Percentiles rank a stretch among this genome's conserved stretches.
phyloP scores from a whole-genome alignment of 2,329 filamentous ascomycete species.

The Fusarium protoensiforme region DNA sequence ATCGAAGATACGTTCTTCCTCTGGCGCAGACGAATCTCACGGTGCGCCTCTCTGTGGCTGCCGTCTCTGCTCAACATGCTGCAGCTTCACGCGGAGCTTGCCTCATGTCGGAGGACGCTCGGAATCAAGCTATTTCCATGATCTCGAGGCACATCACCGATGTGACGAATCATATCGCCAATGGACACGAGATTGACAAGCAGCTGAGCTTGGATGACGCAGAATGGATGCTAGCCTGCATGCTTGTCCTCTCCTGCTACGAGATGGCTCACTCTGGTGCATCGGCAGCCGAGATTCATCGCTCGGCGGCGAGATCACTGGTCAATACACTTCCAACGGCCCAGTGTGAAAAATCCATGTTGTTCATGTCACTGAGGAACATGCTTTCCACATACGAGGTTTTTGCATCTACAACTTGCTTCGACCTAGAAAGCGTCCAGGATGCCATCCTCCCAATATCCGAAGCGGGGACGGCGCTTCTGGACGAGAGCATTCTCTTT shows the following conservation, averaged over 20 bases:
- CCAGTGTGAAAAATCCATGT: neutral
- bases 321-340: conserved; percentile 4
- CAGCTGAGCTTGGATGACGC: neutral
- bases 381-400: conserved; percentile 23
- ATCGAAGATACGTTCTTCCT: conserved; percentile 1
- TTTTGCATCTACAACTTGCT: conserved; percentile 28
- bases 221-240: conserved; percentile 25
- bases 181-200: neutral
- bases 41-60: conserved; percentile 7
- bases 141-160: neutral
- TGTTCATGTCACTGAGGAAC: conserved; percentile 16
- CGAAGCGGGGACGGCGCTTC: neutral
- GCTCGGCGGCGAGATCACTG: conserved; percentile 10
- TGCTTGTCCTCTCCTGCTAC: conserved; percentile 19
- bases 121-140: neutral
- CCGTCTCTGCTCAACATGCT: conserved; percentile 10
- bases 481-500: conserved; percentile 38
- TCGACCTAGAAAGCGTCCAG: conserved; percentile 36
- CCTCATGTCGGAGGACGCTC: neutral
- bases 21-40: conserved; percentile 5
- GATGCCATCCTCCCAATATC: conserved; percentile 34
- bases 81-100: neutral
- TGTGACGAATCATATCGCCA: neutral
- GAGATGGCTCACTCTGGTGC: conserved; percentile 22
- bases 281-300: conserved; percentile 12